Evolutionary conservation across 1,139 yeast genomes (phyloP).

Genomic region (Saccharomyces hybrid): DNA sequence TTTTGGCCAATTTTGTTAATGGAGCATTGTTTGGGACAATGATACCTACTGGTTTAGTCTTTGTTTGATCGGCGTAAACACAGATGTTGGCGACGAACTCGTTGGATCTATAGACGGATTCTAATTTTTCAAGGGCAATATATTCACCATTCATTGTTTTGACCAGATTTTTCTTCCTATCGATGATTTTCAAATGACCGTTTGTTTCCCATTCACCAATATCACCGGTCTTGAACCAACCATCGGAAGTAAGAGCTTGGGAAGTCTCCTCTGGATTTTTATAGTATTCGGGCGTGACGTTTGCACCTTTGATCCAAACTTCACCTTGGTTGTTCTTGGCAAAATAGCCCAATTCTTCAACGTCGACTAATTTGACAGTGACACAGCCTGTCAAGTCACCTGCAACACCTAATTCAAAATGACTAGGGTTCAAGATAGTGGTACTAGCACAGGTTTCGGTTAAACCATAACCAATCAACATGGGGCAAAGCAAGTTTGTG

Average conservation of each 20-base stretch:
- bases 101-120: conserved; percentile 77
- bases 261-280: conserved; percentile 76
- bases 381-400: conserved; percentile 85
- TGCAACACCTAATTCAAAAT: conserved; percentile 64
- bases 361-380: conserved; percentile 86
- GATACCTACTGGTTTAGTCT: conserved; percentile 88
- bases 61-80: conserved; percentile 81
- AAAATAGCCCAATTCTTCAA: conserved; percentile 81
- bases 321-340: conserved; percentile 95
- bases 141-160: conserved; percentile 96
- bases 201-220: conserved; percentile 85
- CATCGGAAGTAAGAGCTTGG: conserved; percentile 63
- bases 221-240: conserved; percentile 94
- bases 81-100: conserved; percentile 70
- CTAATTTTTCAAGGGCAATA: conserved; percentile 91
- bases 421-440: conserved; percentile 54
- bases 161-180: conserved; percentile 91
- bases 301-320: conserved; percentile 66
- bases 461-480: conserved; percentile 92
- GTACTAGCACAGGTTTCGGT: conserved; percentile 97
- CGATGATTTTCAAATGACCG: conserved; percentile 79
- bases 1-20: conserved; percentile 52
- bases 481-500: conserved; percentile 68
- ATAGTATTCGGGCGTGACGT: conserved; percentile 70
- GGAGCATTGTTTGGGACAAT: conserved; percentile 71